Evolutionary conservation across 768 basidiomycete species (phyloP).

Genomic region (Gloeopeniophorella convolvens): DNA sequence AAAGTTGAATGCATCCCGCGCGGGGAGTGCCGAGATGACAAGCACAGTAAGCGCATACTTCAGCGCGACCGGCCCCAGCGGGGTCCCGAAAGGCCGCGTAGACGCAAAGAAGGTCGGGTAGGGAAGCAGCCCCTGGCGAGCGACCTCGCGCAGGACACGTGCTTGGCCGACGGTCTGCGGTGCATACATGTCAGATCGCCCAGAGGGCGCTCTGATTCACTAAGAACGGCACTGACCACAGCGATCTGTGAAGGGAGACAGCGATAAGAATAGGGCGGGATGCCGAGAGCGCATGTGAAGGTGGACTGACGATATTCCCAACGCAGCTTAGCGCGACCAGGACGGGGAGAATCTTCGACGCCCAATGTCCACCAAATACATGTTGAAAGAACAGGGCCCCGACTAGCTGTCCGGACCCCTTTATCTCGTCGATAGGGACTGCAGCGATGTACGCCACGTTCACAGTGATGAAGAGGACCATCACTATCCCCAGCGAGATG

Average conservation of each 20-base stretch:
- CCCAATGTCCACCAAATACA: slow-evolving; percentile 38
- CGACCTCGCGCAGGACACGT: slow-evolving; percentile 44
- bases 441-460: slow-evolving; percentile 36
- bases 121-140: slow-evolving; percentile 46
- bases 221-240: slow-evolving; percentile 16
- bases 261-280: slow-evolving; percentile 36
- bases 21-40: slow-evolving; percentile 35
- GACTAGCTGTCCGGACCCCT: slow-evolving; percentile 37
- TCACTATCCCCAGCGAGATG: slow-evolving; percentile 40
- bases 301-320: slow-evolving; percentile 29
- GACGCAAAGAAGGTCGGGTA: slow-evolving; percentile 42
- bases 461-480: slow-evolving; percentile 41
- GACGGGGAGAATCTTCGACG: slow-evolving; percentile 17
- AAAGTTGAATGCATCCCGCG: slow-evolving; percentile 33
- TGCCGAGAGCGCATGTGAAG: slow-evolving; percentile 33
- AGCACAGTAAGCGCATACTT: slow-evolving; percentile 34
- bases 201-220: not conserved
- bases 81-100: slow-evolving; percentile 44
- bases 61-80: slow-evolving; percentile 36
- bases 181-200: not conserved
- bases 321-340: slow-evolving; percentile 19
- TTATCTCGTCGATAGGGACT: slow-evolving; percentile 40
- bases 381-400: slow-evolving; percentile 45
- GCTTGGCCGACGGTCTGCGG: slow-evolving; percentile 34
- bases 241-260: slow-evolving; percentile 25